Evolutionary conservation across 495 filamentous ascomycete genomes (phyloP), one percentile per base, ranked within the genome.

Genomic region (Penicillium simplicissimum): DNA sequence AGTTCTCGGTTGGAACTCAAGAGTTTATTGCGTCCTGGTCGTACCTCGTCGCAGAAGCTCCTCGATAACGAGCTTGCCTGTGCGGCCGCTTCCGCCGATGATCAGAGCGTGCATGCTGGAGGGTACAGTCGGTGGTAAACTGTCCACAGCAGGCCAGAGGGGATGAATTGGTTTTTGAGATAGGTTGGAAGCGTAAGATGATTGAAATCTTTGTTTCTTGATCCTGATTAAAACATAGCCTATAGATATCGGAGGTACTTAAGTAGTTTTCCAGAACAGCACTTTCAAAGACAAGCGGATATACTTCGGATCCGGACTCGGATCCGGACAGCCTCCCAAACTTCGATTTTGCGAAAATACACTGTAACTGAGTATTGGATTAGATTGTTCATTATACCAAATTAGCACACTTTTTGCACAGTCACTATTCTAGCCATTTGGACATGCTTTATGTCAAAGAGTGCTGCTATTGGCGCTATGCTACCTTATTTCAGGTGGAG

Each of bases 61-160:
- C 19, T 70, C 65, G 59, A 78, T 67, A 14, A 76, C 72, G 33
- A 76, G 71, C 61, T 75, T 71, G 67, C 78, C 77, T 43, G 72
- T 76, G 6, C 77, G 76, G 35, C 78, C 76, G 69, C 65, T 76
- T 37, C 70, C 74, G 49, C 78, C 78, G 55, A 81, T 74, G 48
- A 79, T 67, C 55, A 81, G 70, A 57, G 76, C 67, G 55, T 70
- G 72, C 78, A 81, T 79, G 38, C 34, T 23, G 17, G 19, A 38
- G 10, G 14, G 33, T 51, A 23, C 15, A 15, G 52, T n/a, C 9
- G 21, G 5, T 15, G 4, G 1, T 11, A 14, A n/a, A 49, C 0
- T n/a, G 21, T 2, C 2, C 9, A 49, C 23, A 4, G 2, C 10
- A 17, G 5, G 42, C 1, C 1, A 15, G n/a, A 42, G n/a, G 25